Percentiles rank a stretch among this genome's conserved stretches.
These are phyloP conservation scores for Petrea volubilis DNA, from an alignment of 257 asterid genomes.

Conservation along the genomic window DNA sequence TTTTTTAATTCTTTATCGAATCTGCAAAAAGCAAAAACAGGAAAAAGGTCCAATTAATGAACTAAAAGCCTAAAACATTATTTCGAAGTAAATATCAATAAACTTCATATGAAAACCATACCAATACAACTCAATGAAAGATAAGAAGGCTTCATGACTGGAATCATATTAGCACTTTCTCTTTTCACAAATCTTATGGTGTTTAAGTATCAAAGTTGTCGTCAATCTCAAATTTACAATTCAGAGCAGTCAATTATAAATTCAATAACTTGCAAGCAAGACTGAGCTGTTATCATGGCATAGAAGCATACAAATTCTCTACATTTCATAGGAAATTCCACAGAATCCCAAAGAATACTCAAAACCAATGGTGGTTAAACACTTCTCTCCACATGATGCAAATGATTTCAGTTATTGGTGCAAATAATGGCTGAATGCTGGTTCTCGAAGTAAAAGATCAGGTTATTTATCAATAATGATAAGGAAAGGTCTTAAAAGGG, in stretches of 20 bases:
- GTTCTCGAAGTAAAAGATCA: neutral
- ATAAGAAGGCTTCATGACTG: neutral
- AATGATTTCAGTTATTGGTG: neutral
- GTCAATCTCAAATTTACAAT: neutral
- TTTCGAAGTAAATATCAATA: neutral
- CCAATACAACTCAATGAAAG: neutral
- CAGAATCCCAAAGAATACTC: neutral
- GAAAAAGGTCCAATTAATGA: neutral
- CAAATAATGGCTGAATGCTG: neutral
- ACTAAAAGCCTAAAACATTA: neutral
- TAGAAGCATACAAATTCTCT: neutral
- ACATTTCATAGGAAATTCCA: neutral
- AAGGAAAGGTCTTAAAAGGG: neutral
- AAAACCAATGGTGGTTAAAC: neutral
- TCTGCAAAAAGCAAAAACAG: slow-evolving; percentile 54
- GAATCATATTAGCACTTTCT: neutral
- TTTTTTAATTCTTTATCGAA: slow-evolving; percentile 88
- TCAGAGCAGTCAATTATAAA: neutral
- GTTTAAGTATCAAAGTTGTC: neutral
- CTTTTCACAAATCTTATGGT: neutral
- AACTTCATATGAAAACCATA: neutral
- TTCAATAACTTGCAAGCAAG: neutral
- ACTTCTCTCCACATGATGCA: neutral
- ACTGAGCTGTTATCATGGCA: neutral
- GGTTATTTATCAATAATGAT: neutral